Base-by-base conservation (phyloP, 176 grass and related monocot species). In the Triticum timopheevii region DNA sequence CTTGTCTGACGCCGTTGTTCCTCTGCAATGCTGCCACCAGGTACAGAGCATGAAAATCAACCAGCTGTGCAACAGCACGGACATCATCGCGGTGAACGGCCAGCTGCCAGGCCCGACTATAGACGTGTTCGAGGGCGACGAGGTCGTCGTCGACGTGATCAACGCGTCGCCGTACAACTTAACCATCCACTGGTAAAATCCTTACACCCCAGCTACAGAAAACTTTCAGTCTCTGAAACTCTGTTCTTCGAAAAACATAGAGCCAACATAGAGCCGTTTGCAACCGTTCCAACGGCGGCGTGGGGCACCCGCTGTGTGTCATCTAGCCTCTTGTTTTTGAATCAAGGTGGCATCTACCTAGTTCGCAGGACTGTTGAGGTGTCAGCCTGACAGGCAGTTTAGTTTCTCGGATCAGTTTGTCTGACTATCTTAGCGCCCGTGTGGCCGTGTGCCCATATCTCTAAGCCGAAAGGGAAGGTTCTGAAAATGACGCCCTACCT, bases 1-100 rank as follows among this genome's bases (percentile, higher is more conserved):
- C 87, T 83, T 25, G 42, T 13, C 33, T 61, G 59, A 77, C 20
- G 70, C 16, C 61, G 39, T 61, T 68, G 69, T 66, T 86, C 49
- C 45, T 83, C 71, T 78, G 72, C 11, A 62, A 76, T 80, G 28
- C 3, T 80, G 69, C 49, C 23, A 80, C 61, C 71, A 92, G 90
- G 86, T 92, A 22, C 83, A 78, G 38, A 82, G 83, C 39, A 92
- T 80, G 90, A 44, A 36, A 11, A 72, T 88, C 8, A 89, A 36
- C 79, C 86, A 82, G 73, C 86, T 92, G 13, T 92, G 90, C 83
- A 85, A 78, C 33, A 89, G 19, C 40, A 92, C 87, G 15, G 54
- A 75, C 39, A 92, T 89, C 70, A 80, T 92, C 10, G 87, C 78
- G 3, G 90, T 93, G 67, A 93, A 96, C 47, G 89, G 94, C 8